Conservation (phyloP, 2,329 filamentous ascomycete genomes). For the Tolypocladium capitatum region DNA sequence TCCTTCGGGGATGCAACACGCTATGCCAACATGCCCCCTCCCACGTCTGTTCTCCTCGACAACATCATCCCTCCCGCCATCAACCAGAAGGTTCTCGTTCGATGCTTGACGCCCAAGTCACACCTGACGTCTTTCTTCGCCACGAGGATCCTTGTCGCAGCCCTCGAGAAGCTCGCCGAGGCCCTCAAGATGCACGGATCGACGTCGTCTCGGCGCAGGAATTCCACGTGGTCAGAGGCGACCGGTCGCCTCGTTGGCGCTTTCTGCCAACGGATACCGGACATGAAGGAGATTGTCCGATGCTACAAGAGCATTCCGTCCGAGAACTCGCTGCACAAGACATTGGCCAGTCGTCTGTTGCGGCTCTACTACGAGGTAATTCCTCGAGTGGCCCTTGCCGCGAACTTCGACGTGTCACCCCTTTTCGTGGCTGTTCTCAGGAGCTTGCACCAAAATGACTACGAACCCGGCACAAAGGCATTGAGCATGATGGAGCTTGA, state of each 20-base stretch:
- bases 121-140: slow-evolving; percentile 76
- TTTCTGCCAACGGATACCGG: slow-evolving; percentile 66
- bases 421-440: slow-evolving; percentile 57
- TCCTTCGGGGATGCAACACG: slow-evolving; percentile 55
- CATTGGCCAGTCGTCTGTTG: slow-evolving; percentile 66
- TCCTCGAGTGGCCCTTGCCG: slow-evolving; percentile 65
- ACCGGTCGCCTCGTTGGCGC: slow-evolving; percentile 54
- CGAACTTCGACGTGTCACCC: slow-evolving; percentile 79
- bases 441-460: slow-evolving; percentile 40
- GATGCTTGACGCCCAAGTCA: slow-evolving; percentile 66
- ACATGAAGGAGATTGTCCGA: slow-evolving; percentile 67
- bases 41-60: slow-evolving; percentile 66
- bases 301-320: slow-evolving; percentile 57
- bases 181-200: slow-evolving; percentile 48
- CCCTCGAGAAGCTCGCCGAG: slow-evolving; percentile 62
- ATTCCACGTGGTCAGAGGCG: slow-evolving; percentile 54
- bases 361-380: slow-evolving; percentile 74
- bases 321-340: slow-evolving; percentile 60
- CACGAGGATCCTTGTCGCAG: slow-evolving; percentile 62
- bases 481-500: slow-evolving; percentile 63
- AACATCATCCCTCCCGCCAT: slow-evolving; percentile 75
- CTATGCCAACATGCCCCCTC: slow-evolving; percentile 58
- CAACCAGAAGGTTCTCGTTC: slow-evolving; percentile 63
- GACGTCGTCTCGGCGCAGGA: slow-evolving; percentile 21
- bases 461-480: slow-evolving; percentile 34